These are phyloP conservation scores for Sicyos edulis DNA, from an alignment of 306 rosid species.

Conservation along the genomic window DNA sequence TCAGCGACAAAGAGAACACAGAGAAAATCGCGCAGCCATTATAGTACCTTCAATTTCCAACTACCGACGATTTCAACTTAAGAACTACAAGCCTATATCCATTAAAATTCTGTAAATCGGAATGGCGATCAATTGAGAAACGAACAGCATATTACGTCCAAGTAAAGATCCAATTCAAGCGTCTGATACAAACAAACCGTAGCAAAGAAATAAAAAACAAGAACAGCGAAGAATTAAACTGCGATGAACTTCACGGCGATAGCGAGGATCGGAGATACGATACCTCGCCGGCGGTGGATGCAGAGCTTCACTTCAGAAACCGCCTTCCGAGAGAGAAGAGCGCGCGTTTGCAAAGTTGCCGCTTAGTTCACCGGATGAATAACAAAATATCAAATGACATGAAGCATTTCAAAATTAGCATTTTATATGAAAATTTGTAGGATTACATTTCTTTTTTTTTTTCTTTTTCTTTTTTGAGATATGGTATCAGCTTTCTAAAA, in stretches of 20 bases:
- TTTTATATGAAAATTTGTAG: neutral
- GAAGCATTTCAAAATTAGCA: neutral
- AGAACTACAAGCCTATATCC: neutral
- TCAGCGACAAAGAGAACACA: neutral
- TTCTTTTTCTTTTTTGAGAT: no score
- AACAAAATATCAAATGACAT: neutral
- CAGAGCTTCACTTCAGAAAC: slow-evolving; percentile 7
- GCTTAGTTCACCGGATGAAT: neutral
- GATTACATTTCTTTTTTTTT: no score
- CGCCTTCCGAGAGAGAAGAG: neutral
- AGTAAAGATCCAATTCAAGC: slow-evolving; percentile 3
- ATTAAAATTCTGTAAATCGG: neutral
- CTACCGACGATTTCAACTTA: neutral
- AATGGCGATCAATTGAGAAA: neutral
- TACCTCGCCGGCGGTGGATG: slow-evolving; percentile 11
- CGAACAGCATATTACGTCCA: neutral
- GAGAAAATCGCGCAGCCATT: neutral
- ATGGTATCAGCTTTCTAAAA: no score
- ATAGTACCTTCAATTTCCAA: neutral
- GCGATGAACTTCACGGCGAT: neutral
- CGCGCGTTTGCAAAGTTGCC: slow-evolving; percentile 3
- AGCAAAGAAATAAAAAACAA: neutral
- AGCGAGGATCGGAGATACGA: neutral
- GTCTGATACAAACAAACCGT: neutral
- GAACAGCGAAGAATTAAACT: neutral